Percentiles rank a stretch among this genome's conserved stretches.
phyloP scores from a whole-genome alignment of 495 filamentous ascomycete species.

The Penicillium argentinense region DNA sequence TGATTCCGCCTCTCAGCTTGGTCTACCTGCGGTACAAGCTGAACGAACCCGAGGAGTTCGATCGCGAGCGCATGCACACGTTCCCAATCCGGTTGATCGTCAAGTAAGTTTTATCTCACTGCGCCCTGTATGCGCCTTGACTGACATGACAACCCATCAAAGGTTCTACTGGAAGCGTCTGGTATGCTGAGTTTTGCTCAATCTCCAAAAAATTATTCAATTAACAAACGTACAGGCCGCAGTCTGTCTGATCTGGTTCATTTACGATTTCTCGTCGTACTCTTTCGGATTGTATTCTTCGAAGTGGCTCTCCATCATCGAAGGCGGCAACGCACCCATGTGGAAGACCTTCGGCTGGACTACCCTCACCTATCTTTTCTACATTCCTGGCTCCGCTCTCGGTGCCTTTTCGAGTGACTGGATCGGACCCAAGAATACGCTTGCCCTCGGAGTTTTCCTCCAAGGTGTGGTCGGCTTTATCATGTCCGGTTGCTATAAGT shows the following conservation, averaged over 20 bases:
- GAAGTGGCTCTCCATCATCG: conserved; percentile 66
- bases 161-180: conserved; percentile 55
- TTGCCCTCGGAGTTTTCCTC: conserved; percentile 62
- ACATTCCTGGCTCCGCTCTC: conserved; percentile 75
- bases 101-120: conserved; percentile 32
- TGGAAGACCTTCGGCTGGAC: conserved; percentile 84
- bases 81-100: conserved; percentile 52
- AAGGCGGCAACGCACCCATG: conserved; percentile 53
- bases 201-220: not conserved
- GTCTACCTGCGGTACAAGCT: conserved; percentile 74
- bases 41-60: conserved; percentile 81
- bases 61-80: conserved; percentile 54
- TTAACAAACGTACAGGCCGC: conserved; percentile 45
- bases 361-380: conserved; percentile 80
- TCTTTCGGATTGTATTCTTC: conserved; percentile 78
- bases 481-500: conserved; percentile 75
- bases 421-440: conserved; percentile 70
- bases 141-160: not conserved
- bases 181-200: conserved; percentile 21
- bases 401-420: conserved; percentile 75
- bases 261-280: conserved; percentile 85
- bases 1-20: conserved; percentile 73
- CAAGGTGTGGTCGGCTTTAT: conserved; percentile 83
- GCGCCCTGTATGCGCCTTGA: not conserved
- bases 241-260: conserved; percentile 85